Base-by-base conservation (phyloP, 352 stramenopile species). In the Peronospora farinosa region DNA sequence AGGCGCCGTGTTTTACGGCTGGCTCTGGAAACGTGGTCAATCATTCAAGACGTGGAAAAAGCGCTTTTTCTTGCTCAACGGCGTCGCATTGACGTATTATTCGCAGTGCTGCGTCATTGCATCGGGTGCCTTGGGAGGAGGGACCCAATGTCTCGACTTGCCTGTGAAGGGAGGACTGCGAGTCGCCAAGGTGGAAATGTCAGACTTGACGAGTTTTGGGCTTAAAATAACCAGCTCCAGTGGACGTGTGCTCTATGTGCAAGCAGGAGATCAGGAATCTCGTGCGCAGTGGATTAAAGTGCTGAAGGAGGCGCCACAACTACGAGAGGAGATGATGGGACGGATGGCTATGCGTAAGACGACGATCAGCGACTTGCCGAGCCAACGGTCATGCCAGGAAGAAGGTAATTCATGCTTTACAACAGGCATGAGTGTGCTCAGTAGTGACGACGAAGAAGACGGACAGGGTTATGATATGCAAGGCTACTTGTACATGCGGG, bases 1-100 rank as follows among this genome's bases (percentile, higher is more conserved):
- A 17, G 77, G 77, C 33, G 50, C 69, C 13, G 74, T 74, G 33
- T 84, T 84, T 54, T 82, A 88, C 40, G 77, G 77, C 21, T 88
- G 77, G 77, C 74, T 88, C 31, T 88, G 77, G 77, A 88, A 88
- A 53, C 73, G 77, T 23, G 77, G 77, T 17, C 71, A 77, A 48
- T 77, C 64, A 13, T 84, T 88, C 46, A 85, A 85, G 61, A 86
- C 77, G 42, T 88, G 77, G 77, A 88, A 88, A 57, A 84, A 86
- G 63, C 77, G 77, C 38, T 88, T 86, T 45, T 88, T 88, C 47
- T 45, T 88, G 49, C 58, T 88, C 13, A 69, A 88, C 47, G 77
- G 77, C 19, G 66, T 58, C 47, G 70, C 72, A 15, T 60, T 88
- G 37, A 86, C 77, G 32, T 88, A 88, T 61, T 86, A 88, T 53